Evolutionary conservation across 73 alveolate genomes (phyloP), one percentile per base, ranked within the genome.

Genomic region (Paramecium sexaurelia): DNA sequence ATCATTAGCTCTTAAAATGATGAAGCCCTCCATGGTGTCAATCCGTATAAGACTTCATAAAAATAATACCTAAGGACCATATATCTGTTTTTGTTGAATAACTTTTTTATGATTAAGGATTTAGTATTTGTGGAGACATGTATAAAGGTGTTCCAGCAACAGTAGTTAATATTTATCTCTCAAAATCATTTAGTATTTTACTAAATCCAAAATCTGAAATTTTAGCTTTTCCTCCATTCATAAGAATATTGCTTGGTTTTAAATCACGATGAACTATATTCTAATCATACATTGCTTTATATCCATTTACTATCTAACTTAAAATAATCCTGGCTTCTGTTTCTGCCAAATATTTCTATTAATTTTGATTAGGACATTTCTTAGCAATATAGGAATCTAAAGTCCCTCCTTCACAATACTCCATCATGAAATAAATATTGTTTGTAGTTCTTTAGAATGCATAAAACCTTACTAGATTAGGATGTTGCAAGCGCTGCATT

Each of bases 321-420:
- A 95, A 85, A 75, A 92, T 91, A 39, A 87, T 84, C 86, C 82
- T 75, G 27, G 98, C 97, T 68, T 92, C 85, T 32, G 83, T 73
- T 68, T 95, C 96, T 40, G 89, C 57, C 26, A 86, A 35, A 37
- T 27, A 57, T 33, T 73, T 73, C 36, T 33, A 37, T 66, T 57
- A 56, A 19, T 39, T 61, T 27, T 86, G 86, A 32, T 94, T 87
- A 20, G 82, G 87, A 47, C 95, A 91, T 32, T 95, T 91, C 27
- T 41, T 55, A 32, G 68, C 85, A 17, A 95, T 89, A 45, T 92
- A 56, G 37, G 84, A 69, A 51, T 66, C 95, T 33, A 95, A 91
- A 43, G 95, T 95, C 7, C 98, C 98, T 32, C 96, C 92, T 45
- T 93, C 94, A 15, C 97, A 94, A 95, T 75, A 95, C 84, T 95